Evolutionary conservation across 805 yeast species (phyloP), one percentile per base, ranked within the genome.

Genomic region (Phaffomyces antillensis): DNA sequence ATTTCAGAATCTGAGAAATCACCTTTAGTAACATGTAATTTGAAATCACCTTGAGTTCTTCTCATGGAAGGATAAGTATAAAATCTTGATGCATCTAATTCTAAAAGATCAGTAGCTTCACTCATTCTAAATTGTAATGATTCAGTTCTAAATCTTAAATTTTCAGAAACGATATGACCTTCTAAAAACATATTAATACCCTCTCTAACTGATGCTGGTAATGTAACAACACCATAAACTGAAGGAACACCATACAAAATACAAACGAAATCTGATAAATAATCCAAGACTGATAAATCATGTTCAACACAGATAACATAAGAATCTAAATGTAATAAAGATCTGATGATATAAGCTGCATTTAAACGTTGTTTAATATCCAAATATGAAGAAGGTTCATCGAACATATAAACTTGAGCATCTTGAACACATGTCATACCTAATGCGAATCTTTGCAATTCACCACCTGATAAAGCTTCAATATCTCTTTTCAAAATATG

Each of bases 301-400:
- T 93, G 99, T 76, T 93, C 99, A 50, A 93, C 99, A 65, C 91
- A 90, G 61, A 93, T 93, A 53, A 93, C 93, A 61, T 91, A 93
- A 26, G 77, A 74, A 39, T 89, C 78, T 39, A 91, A 78, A 46
- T 69, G 74, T 59, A 93, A 73, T 53, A 93, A 71, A 17, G 93
- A 81, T 70, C 99, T 83, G 58, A 93, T 93, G 62, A 88, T 84
- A 66, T 80, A 81, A 47, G 99, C 99, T 46, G 99, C 99, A 59
- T 93, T 86, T 68, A 93, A 79, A 80, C 99, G 91, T 72, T 93
- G 99, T 71, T 93, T 93, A 54, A 93, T 98, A 77, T 93, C 99
- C 66, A 93, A 73, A 70, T 93, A 93, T 11, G 99, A 93, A 17
- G 98, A 90, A 39, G 99, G 99, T 73, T 93, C 99, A 71, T 93